These are phyloP conservation scores for Xylariaceae sp. DNA, from an alignment of 2,329 filamentous ascomycete genomes.

Conservation along the genomic window DNA sequence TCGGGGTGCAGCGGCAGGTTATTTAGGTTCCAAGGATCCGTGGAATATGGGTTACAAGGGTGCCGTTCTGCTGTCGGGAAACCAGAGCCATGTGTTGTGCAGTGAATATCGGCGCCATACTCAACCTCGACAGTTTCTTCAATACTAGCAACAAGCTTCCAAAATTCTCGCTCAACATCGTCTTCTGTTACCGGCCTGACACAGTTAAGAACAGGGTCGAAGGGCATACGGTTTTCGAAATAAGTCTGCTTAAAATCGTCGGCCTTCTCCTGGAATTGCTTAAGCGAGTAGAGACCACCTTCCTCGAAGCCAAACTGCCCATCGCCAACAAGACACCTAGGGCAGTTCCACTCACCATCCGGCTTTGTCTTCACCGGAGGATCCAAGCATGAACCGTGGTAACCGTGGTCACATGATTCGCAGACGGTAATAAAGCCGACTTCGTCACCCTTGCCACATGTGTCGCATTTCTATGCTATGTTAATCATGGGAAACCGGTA, in stretches of 20 bases:
- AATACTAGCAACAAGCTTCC: conserved; percentile 90
- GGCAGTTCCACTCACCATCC: conserved; percentile 93
- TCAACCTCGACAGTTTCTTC: conserved; percentile 97
- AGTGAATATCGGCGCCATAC: conserved; percentile 97
- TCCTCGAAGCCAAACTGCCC: conserved; percentile 98
- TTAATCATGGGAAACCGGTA: conserved; percentile 24
- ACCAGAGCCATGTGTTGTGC: conserved; percentile 94
- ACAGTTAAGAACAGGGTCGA: conserved; percentile 81
- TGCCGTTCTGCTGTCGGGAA: conserved; percentile 95
- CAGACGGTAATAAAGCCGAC: conserved; percentile 75
- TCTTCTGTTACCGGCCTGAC: conserved; percentile 87
- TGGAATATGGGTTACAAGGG: conserved; percentile 83
- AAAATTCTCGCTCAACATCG: conserved; percentile 95
- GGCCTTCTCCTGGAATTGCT: conserved; percentile 95
- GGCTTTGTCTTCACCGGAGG: conserved; percentile 79
- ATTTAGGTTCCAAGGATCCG: conserved; percentile 95
- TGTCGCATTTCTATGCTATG: conserved; percentile 74
- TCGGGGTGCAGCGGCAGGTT: conserved; percentile 88
- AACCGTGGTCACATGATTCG: conserved; percentile 90
- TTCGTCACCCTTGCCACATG: conserved; percentile 81
- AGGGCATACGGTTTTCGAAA: conserved; percentile 88
- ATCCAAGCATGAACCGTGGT: conserved; percentile 86
- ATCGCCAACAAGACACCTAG: conserved; percentile 91
- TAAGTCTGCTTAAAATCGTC: conserved; percentile 94
- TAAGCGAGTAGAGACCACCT: conserved; percentile 91